Conservation (phyloP, 2,329 filamentous ascomycete genomes). For the Ophiognomonia clavigignenti-juglandacearum region DNA sequence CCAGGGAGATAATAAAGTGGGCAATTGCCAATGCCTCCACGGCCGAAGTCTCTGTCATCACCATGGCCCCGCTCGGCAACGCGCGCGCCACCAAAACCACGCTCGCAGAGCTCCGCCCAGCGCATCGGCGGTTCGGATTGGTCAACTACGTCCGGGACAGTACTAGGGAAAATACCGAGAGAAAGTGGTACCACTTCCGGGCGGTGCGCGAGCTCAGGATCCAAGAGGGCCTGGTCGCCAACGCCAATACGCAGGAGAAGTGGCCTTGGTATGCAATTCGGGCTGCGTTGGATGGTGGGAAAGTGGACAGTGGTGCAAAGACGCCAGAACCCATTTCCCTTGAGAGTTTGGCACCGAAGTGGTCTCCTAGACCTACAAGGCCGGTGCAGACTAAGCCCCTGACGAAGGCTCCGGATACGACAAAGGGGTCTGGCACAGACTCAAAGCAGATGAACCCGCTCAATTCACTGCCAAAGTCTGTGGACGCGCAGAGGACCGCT, state of each 20-base stretch:
- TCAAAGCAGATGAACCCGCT: no score
- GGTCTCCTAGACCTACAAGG: no score
- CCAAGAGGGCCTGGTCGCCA: constrained; percentile 20
- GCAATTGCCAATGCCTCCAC: constrained; percentile 40
- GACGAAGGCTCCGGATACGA: no score
- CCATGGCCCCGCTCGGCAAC: constrained; percentile 51
- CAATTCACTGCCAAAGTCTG: no score
- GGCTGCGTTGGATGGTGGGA: no score
- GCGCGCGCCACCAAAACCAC: constrained; percentile 36
- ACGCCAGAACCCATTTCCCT: no score
- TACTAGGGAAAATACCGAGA: constrained; percentile 20
- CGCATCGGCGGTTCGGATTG: constrained; percentile 28
- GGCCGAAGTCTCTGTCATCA: constrained; percentile 46
- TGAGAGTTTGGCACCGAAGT: no score
- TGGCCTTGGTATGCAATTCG: constrained; percentile 38
- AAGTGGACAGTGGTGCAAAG: no score
- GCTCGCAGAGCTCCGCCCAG: constrained; percentile 29
- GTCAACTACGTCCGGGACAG: constrained; percentile 33
- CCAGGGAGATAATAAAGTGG: constrained; percentile 49
- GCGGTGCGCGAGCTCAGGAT: constrained; percentile 32
- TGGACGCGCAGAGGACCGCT: no score
- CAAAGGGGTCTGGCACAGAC: no score
- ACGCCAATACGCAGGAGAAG: constrained; percentile 22
- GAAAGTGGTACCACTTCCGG: constrained; percentile 33
- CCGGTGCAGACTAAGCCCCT: no score